Evolutionary conservation across 169 alveolate species (phyloP).

Genomic region (Cryptosporidium canis): DNA sequence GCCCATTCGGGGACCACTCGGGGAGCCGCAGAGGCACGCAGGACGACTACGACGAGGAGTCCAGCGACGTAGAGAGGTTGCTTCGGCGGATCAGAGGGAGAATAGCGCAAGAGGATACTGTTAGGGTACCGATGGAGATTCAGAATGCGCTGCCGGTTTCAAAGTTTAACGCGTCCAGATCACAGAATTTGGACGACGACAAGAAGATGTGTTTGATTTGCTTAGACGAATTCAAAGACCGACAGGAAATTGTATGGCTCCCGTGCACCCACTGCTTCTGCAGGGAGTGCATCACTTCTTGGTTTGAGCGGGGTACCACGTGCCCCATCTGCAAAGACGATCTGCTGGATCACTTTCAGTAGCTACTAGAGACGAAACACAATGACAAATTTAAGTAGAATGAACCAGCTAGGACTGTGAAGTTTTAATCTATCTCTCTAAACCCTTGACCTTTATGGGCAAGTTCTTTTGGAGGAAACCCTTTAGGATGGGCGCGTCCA

Average conservation of each 20-base stretch:
- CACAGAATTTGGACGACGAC: constrained; percentile 62
- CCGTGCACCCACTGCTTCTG: constrained; percentile 81
- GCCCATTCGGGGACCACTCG: not conserved
- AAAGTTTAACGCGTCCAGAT: constrained; percentile 9
- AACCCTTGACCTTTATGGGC: constrained; percentile 18
- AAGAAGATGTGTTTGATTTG: constrained; percentile 77
- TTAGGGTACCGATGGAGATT: constrained; percentile 13
- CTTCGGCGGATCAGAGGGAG: not conserved
- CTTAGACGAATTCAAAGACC: constrained; percentile 75
- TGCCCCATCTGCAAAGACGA: constrained; percentile 81
- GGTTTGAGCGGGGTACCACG: constrained; percentile 77
- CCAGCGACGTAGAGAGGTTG: not conserved
- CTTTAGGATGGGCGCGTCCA: not conserved
- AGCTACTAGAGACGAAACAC: not conserved
- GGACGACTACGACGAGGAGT: not conserved
- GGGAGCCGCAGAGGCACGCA: not conserved
- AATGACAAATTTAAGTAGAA: not conserved
- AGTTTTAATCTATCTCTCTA: not conserved
- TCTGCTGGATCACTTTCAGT: constrained; percentile 65
- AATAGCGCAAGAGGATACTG: not conserved
- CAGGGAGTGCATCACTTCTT: constrained; percentile 76
- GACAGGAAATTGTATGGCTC: constrained; percentile 75
- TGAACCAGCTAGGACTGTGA: not conserved
- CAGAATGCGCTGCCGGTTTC: constrained; percentile 50
- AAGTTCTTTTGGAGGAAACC: not conserved